Percentiles rank a stretch among this genome's conserved stretches.
Conservation (phyloP, 192 early-diverging fungal species). For the Phycomyces nitens region DNA sequence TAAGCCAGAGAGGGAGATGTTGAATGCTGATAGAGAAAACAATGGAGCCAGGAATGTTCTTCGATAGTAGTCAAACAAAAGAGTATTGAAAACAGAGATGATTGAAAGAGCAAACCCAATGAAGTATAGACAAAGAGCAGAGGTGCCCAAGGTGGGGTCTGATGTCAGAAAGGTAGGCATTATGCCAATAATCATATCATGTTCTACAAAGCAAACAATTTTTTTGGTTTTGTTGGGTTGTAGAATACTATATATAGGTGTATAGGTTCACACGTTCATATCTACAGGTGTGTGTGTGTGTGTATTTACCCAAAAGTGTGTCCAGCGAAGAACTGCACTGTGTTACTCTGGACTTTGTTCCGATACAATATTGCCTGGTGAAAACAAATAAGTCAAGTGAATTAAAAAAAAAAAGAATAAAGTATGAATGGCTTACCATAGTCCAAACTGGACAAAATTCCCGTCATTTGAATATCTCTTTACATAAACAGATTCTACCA, state of each 20-base stretch:
- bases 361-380: not conserved
- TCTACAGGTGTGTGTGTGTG: not conserved
- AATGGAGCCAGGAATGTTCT: too few relatives aligned
- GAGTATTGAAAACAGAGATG: too few relatives aligned
- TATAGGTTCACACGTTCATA: not conserved
- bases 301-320: not conserved
- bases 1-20: too few relatives aligned
- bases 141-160: too few relatives aligned
- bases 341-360: not conserved
- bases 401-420: not conserved
- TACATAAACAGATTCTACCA: not conserved
- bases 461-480: not conserved
- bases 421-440: not conserved
- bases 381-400: not conserved
- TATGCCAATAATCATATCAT: too few relatives aligned
- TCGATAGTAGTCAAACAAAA: too few relatives aligned
- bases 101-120: too few relatives aligned
- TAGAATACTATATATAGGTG: not conserved
- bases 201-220: not conserved
- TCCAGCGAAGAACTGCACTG: not conserved
- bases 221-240: not conserved
- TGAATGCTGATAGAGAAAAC: too few relatives aligned
- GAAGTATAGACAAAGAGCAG: too few relatives aligned
- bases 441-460: not conserved
- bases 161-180: too few relatives aligned